These are phyloP conservation scores for Hawksworthiomyces lignivorus DNA, from an alignment of 2,329 filamentous ascomycete species.

Conservation along the genomic window DNA sequence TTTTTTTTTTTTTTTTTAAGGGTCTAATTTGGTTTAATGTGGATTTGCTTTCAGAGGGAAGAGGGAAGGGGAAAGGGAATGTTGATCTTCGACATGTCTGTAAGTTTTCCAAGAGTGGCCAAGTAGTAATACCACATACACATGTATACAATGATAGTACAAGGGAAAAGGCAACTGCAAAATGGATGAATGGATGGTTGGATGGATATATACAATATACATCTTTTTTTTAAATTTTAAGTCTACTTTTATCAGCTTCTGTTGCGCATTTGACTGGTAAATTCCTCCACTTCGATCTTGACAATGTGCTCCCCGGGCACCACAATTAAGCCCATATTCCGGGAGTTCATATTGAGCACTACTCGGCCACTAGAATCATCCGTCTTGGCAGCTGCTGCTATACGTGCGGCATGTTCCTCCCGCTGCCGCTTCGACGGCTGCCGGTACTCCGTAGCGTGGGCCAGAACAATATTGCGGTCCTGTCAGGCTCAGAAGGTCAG, in stretches of 20 bases:
- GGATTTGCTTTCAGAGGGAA: not conserved
- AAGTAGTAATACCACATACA: too few relatives aligned
- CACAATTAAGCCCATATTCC: constrained; percentile 83
- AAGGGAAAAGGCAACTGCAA: too few relatives aligned
- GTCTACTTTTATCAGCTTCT: too few relatives aligned
- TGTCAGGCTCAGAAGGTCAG: constrained; percentile 28
- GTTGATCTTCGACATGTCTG: too few relatives aligned
- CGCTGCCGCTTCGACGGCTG: constrained; percentile 51
- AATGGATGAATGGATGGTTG: too few relatives aligned
- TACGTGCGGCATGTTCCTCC: constrained; percentile 27
- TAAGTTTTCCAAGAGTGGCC: too few relatives aligned
- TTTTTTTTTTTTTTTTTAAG: not conserved
- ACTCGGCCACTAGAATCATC: too few relatives aligned
- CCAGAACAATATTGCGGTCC: constrained; percentile 84
- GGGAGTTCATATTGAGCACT: constrained; percentile 67
- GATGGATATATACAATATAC: too few relatives aligned
- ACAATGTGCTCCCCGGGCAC: constrained; percentile 79
- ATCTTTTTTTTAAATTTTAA: too few relatives aligned
- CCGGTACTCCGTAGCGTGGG: constrained; percentile 83
- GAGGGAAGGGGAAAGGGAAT: too few relatives aligned
- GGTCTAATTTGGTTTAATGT: not conserved
- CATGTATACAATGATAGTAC: too few relatives aligned
- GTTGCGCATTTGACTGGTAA: constrained; percentile 50
- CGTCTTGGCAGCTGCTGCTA: constrained; percentile 25
- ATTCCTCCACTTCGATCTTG: constrained; percentile 83